These are phyloP conservation scores for Puccinia triticina DNA, from an alignment of 1,284 basidiomycete genomes.

Conservation along the genomic window DNA sequence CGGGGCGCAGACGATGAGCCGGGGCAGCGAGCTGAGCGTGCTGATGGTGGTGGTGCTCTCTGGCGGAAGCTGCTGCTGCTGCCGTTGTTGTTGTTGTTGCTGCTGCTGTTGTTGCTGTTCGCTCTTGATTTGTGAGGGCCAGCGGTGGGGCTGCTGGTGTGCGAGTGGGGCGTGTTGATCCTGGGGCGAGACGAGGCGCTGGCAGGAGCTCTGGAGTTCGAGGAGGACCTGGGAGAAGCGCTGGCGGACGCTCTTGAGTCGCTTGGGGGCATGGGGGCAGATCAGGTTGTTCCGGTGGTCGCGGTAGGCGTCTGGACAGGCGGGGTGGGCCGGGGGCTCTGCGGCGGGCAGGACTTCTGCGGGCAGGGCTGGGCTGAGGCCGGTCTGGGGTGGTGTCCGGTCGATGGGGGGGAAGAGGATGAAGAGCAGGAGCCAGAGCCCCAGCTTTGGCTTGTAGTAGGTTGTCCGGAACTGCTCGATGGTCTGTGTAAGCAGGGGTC, in stretches of 20 bases:
- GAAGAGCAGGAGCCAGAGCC: constrained; percentile 44
- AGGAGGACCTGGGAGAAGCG: constrained; percentile 27
- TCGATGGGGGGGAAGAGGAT: constrained; percentile 43
- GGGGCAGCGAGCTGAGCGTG: constrained; percentile 5
- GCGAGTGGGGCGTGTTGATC: no score
- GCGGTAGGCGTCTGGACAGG: constrained; percentile 43
- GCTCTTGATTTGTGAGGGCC: background rate
- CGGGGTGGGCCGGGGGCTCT: background rate
- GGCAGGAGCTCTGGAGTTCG: constrained; percentile 40
- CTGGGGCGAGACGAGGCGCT: background rate
- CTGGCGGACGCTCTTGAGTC: constrained; percentile 46
- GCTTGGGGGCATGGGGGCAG: constrained; percentile 47
- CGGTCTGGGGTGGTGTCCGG: background rate
- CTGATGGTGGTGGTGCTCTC: background rate
- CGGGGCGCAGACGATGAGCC: constrained; percentile 23
- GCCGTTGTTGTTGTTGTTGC: background rate
- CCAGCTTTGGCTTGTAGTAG: constrained; percentile 40
- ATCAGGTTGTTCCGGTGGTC: constrained; percentile 49
- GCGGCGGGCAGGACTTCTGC: background rate
- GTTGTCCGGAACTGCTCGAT: constrained; percentile 47
- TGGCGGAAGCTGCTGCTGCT: background rate
- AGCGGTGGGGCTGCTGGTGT: no score
- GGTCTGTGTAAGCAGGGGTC: background rate
- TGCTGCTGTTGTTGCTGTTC: background rate
- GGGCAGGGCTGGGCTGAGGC: background rate